These are phyloP conservation scores for Malbranchea zuffiana DNA, from an alignment of 2,329 filamentous ascomycete species.

Conservation along the genomic window DNA sequence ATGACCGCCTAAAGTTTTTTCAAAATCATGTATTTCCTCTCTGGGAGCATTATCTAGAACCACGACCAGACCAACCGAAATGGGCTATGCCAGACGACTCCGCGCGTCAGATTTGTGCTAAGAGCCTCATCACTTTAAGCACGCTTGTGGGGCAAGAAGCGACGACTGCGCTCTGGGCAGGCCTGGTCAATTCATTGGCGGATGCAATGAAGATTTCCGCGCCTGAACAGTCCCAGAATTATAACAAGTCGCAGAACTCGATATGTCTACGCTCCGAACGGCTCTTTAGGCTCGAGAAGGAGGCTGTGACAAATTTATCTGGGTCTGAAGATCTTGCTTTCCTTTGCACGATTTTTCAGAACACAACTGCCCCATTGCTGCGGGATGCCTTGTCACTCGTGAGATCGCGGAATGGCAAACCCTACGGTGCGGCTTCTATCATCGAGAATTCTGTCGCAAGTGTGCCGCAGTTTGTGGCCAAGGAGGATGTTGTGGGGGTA, in stretches of 20 bases:
- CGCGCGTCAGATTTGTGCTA: conserved; percentile 29
- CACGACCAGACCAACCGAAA: conserved; percentile 34
- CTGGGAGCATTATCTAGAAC: conserved; percentile 43
- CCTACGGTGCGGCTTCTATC: conserved; percentile 52
- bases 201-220: conserved; percentile 60
- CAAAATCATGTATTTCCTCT: conserved; percentile 42
- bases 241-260: conserved; percentile 57
- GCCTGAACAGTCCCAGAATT: conserved; percentile 71
- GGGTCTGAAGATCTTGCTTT: conserved; percentile 19
- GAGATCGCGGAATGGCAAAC: conserved; percentile 49
- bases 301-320: conserved; percentile 24
- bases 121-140: conserved; percentile 30
- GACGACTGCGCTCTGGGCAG: conserved; percentile 51
- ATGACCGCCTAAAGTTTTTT: conserved; percentile 39
- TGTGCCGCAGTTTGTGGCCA: conserved; percentile 32
- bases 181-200: conserved; percentile 51
- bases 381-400: conserved; percentile 41
- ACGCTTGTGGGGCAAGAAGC: conserved; percentile 37
- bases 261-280: conserved; percentile 56
- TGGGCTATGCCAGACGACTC: conserved; percentile 42
- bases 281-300: conserved; percentile 50
- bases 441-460: conserved; percentile 44
- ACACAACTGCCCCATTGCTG: conserved; percentile 32
- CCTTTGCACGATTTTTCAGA: conserved; percentile 27
- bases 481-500: conserved; percentile 34